phyloP scores from a whole-genome alignment of 2,329 filamentous ascomycete genomes.

The Ustulina deusta region DNA sequence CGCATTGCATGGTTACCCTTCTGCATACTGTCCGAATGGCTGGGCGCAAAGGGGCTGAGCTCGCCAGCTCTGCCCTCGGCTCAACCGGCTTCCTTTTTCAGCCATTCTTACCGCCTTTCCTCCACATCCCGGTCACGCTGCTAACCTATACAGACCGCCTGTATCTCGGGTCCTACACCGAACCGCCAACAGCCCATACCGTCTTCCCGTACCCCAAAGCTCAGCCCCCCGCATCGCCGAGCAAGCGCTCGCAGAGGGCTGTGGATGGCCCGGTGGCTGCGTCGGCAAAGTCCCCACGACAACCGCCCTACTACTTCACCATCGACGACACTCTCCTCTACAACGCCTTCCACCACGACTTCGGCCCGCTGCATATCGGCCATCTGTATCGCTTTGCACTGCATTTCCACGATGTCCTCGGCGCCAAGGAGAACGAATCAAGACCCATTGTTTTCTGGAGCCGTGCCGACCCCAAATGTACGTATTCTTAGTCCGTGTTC shows the following conservation, averaged over 20 bases:
- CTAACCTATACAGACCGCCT: conserved; percentile 79
- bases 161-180: conserved; percentile 92
- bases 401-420: conserved; percentile 93
- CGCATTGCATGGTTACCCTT: conserved; percentile 30
- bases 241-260: conserved; percentile 77
- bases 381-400: conserved; percentile 97
- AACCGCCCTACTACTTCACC: conserved; percentile 91
- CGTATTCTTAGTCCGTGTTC: conserved; percentile 52
- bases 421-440: conserved; percentile 89
- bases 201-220: conserved; percentile 82
- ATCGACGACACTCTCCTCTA: conserved; percentile 93
- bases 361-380: conserved; percentile 96
- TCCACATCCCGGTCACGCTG: conserved; percentile 46
- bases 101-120: conserved; percentile 40
- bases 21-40: conserved; percentile 38
- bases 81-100: conserved; percentile 34
- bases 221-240: conserved; percentile 72
- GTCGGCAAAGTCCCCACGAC: conserved; percentile 58
- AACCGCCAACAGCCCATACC: conserved; percentile 82
- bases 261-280: conserved; percentile 67
- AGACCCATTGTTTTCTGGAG: conserved; percentile 97
- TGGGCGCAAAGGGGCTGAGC: conserved; percentile 30
- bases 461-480: conserved; percentile 89
- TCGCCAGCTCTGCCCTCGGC: conserved; percentile 45
- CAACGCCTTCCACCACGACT: conserved; percentile 98